phyloP scores from a whole-genome alignment of 495 filamentous ascomycete genomes.

The Annulohypoxylon nitens region DNA sequence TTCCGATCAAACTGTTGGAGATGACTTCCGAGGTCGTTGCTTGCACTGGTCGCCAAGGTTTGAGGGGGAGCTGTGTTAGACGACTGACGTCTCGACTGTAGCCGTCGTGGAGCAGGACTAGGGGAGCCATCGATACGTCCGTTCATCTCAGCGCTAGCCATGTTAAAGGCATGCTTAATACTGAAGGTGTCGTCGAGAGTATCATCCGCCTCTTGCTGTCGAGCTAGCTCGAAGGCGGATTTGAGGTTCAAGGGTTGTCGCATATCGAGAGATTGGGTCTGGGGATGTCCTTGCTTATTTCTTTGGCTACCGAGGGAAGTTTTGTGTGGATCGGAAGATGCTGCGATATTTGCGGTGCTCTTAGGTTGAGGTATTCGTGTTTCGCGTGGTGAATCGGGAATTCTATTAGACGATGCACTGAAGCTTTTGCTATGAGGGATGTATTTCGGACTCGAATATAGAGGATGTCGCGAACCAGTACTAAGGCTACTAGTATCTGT shows the following conservation, averaged over 20 bases:
- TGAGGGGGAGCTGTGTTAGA: constrained; percentile 43
- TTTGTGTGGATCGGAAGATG: constrained; percentile 25
- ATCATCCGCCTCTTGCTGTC: constrained; percentile 54
- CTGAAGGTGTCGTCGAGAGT: constrained; percentile 42
- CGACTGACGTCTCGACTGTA: constrained; percentile 50
- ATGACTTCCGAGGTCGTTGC: constrained; percentile 42
- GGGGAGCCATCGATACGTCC: constrained; percentile 59
- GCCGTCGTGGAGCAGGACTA: constrained; percentile 61
- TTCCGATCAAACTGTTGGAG: constrained; percentile 46
- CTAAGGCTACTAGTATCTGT: constrained; percentile 28
- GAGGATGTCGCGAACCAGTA: constrained; percentile 36
- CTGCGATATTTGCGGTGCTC: constrained; percentile 12
- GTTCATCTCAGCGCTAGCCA: constrained; percentile 48
- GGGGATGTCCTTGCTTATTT: constrained; percentile 12
- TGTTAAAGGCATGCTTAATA: constrained; percentile 47
- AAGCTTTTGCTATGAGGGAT: constrained; percentile 33
- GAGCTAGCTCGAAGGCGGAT: constrained; percentile 60
- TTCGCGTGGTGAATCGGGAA: constrained; percentile 47
- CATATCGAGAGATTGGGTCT: constrained; percentile 47
- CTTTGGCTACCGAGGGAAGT: background rate
- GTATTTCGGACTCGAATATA: constrained; percentile 34
- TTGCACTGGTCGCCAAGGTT: constrained; percentile 22
- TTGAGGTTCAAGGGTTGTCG: constrained; percentile 54
- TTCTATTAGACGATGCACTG: constrained; percentile 29
- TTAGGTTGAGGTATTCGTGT: constrained; percentile 59